Base-by-base conservation (phyloP, 345 rosid genomes). In the Excoecaria agallocha region DNA sequence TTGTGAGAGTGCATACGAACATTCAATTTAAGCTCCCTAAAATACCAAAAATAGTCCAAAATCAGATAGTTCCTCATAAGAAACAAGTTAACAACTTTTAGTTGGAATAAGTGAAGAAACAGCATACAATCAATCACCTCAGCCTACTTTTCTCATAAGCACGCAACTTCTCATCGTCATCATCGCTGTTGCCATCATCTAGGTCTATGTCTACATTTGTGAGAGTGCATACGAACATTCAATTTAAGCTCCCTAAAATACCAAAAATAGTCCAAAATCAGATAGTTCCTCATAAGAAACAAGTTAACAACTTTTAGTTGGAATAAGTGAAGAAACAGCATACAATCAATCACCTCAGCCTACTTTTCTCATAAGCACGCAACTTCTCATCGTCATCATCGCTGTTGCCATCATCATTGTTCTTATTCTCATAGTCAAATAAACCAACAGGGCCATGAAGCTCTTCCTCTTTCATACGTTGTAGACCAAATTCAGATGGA, bases 381-480 rank as follows among this genome's bases (percentile, higher is more conserved):
- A 93, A 50, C 69, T 86, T 91, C 84, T 84, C 90, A 57, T 79
- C 84, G 22, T 71, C 68, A 19, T 68, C 74, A 6, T 78, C 62
- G 0, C 62, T 58, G 1, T 37, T 38, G 25, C 64, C 89, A 19
- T 83, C 84, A 0, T 75, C 84, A 35, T 81, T 77, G n/a, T 70
- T 63, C 17, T 83, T 79, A 0, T 80, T 80, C 71, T 82, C 85
- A 67, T 82, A 82, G 70, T 89, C 90, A 70, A 93, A 90, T 41
- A 91, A 82, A 37, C 89, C 96, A 79, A 85, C 88, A 15, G 99
- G 98, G n/a, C 98, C 99, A 65, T 78, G 92, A 75, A 89, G 75
- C 79, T 95, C 99, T 84, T 95, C 99, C 81, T 91, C 96, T 86
- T 89, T 86, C 97, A 95, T 95, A 2, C 90, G 86, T 78, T 90